Base-by-base conservation (phyloP, 192 early-diverging fungal genomes). In the Gigaspora rosea region DNA sequence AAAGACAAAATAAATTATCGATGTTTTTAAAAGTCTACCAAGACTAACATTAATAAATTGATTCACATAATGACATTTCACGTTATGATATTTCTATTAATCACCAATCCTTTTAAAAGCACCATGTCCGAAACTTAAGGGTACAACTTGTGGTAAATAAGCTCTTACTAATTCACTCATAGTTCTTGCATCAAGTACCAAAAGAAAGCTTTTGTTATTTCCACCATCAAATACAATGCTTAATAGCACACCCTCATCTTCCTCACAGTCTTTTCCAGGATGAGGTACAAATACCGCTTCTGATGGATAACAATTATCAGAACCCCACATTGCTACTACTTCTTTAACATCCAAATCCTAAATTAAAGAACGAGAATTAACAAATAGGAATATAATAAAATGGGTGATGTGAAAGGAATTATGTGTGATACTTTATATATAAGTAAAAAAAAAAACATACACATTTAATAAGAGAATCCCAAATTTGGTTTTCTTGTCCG, bases 271-370 rank as follows among this genome's bases (percentile, higher is more conserved):
- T 56, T 86, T 78, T 16, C 80, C 83, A 18, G 81, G 78, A 62
- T 49, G 84, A 54, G 93, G 90, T 35, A 96, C 89, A 86, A 94
- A 96, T 18, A 92, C 78, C 1, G 94, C 89, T 82, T 96, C 92
- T 10, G 91, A 91, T 36, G 94, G 92, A 73, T 88, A 93, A 80
- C 91, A 92, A 78, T 91, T 83, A 61, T 75, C 73, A 15, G 8
- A 2, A 3, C 41, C 66, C 85, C 85, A 86, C 9, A 69, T 78
- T 35, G 77, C 85, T 5, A 79, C 77, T 49, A 80, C 72, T 12
- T 74, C 62, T 54, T 83, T 83, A 20, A 16, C 78, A 58, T 80
- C 66, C 32, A 82, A 61, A 78, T 86, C 74, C 85, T 86, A 70
- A 20, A 62, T 54, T 33, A 54, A 51, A 32, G 13, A 27, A 64